Evolutionary conservation across 2,329 filamentous ascomycete species (phyloP), one percentile per base, ranked within the genome.

Genomic region (Colletotrichum chlorophyti): DNA sequence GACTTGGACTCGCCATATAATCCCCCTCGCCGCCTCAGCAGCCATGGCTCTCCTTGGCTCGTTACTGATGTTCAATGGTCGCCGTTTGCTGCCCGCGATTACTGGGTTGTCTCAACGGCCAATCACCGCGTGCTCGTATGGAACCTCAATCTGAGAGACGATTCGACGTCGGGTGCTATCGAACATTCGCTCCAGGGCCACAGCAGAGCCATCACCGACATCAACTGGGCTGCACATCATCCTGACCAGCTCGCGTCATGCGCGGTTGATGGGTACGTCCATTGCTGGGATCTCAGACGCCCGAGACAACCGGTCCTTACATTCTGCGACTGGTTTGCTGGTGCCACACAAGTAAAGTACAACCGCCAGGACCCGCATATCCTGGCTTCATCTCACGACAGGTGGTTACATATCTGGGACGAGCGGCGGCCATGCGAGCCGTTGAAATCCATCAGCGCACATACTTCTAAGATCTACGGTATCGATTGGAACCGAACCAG

Each of bases 41-140:
- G 90, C 62, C 91, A 96, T 74, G 90, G 91, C 53, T 88, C 92
- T 38, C 90, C 91, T n/a, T 97, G 93, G 92, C 87, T 96, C 48
- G 93, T 97, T 5, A 93, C 94, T 10, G 94, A 97, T 73, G 93
- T 97, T 26, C 94, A 97, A 74, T 97, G 94, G 94, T 97, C 92
- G 10, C 94, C 94, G 1, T 97, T 97, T 71, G 91, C 93, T 11
- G 86, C 85, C 17, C 86, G 93, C 43, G 91, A 96, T 71, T 93
- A 93, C 68, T 97, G 94, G 93, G 90, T 97, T 15, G 91, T 92
- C 31, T 96, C 92, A 58, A 97, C 93, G 1, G 94, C 93, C 15
- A 97, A 97, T 71, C 93, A 97, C 72, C 92, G 95, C 65, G 95
- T 93, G 17, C 80, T 97, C 47, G 91, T 97, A 17, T 97, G 93